phyloP scores from a whole-genome alignment of 192 early-diverging fungal genomes.

The Globomyces pollinis-pini region DNA sequence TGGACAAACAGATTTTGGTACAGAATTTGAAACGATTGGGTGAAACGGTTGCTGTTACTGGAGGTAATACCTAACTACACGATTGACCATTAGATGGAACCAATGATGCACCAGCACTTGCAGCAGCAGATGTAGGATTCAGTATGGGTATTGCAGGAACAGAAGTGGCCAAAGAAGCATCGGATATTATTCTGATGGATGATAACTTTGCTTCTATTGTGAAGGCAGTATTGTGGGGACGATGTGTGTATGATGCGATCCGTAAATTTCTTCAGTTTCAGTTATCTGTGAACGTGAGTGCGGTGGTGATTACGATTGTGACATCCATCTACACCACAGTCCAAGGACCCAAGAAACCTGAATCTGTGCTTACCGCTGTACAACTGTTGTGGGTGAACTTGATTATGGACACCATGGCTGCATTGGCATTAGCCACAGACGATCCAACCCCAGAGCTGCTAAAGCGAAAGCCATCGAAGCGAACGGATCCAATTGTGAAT shows the following conservation, averaged over 20 bases:
- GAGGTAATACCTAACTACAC: slow-evolving; percentile 33
- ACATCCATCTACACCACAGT: slow-evolving; percentile 34
- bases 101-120: slow-evolving; percentile 94
- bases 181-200: slow-evolving; percentile 94
- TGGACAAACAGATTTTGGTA: slow-evolving; percentile 95
- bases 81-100: slow-evolving; percentile 69
- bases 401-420: slow-evolving; percentile 99
- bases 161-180: slow-evolving; percentile 99
- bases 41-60: slow-evolving; percentile 96
- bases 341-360: slow-evolving; percentile 14
- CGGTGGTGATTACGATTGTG: slow-evolving; percentile 40
- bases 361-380: slow-evolving; percentile 84
- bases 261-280: slow-evolving; percentile 99
- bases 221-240: slow-evolving; percentile 96
- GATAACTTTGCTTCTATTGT: slow-evolving; percentile 98
- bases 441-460: slow-evolving; percentile 79
- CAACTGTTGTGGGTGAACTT: slow-evolving; percentile 98
- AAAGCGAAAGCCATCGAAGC: slow-evolving; percentile 65
- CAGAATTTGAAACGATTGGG: slow-evolving; percentile 77
- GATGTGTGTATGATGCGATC: slow-evolving; percentile 90
- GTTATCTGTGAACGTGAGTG: slow-evolving; percentile 86
- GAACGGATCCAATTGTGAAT: slow-evolving; percentile 71
- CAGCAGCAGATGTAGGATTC: slow-evolving; percentile 94
- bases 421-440: slow-evolving; percentile 93
- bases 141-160: slow-evolving; percentile 99